phyloP scores from a whole-genome alignment of 2,329 filamentous ascomycete species.

The Trichoderma arundinaceum region DNA sequence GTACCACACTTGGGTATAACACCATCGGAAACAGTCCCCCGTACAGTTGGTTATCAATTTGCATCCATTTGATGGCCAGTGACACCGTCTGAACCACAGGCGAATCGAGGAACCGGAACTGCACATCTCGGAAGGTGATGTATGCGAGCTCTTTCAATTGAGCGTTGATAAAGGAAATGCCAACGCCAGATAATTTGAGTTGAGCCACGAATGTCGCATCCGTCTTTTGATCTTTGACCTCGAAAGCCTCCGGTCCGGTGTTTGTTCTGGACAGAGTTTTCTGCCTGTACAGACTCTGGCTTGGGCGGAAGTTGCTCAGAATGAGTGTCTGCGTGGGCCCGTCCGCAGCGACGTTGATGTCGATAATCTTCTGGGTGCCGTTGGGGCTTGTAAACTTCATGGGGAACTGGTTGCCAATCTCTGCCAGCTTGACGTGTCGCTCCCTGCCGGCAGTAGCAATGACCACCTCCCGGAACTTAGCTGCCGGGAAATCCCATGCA shows the following conservation, averaged over 20 bases:
- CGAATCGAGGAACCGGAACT: slow-evolving; percentile 92
- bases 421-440: slow-evolving; percentile 89
- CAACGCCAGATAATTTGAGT: slow-evolving; percentile 85
- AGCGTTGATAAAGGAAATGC: slow-evolving; percentile 90
- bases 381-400: slow-evolving; percentile 80
- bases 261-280: slow-evolving; percentile 57
- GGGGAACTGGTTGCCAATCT: slow-evolving; percentile 94
- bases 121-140: slow-evolving; percentile 87
- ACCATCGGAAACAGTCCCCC: slow-evolving; percentile 98
- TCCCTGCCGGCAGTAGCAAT: slow-evolving; percentile 64
- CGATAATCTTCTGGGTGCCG: slow-evolving; percentile 83
- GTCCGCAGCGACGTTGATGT: slow-evolving; percentile 94
- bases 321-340: slow-evolving; percentile 95
- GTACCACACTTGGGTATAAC: slow-evolving; percentile 95
- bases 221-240: slow-evolving; percentile 90
- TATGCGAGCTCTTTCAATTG: slow-evolving; percentile 93
- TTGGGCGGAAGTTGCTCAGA: slow-evolving; percentile 89
- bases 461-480: slow-evolving; percentile 93
- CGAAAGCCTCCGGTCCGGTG: slow-evolving; percentile 68
- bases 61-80: slow-evolving; percentile 95
- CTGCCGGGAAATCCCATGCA: slow-evolving; percentile 97
- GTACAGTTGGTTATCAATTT: slow-evolving; percentile 98
- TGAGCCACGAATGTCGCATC: slow-evolving; percentile 89
- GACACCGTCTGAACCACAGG: slow-evolving; percentile 89
- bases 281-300: slow-evolving; percentile 84